Evolutionary conservation across 176 grass and related monocot genomes (phyloP).

Genomic region (Oryza nivara): DNA sequence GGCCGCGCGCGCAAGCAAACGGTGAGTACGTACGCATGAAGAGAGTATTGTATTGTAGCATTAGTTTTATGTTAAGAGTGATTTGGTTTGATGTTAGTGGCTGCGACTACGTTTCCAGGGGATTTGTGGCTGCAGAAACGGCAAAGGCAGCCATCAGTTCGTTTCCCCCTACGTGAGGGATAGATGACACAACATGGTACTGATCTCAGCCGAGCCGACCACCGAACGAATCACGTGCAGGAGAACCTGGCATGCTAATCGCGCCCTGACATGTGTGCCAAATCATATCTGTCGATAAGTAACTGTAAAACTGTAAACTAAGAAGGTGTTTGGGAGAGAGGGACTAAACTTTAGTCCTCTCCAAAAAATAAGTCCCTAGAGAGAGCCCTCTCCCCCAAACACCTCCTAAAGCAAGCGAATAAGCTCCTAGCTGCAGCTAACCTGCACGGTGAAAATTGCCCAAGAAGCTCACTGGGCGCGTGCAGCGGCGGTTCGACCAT

Average conservation of each 20-base stretch:
- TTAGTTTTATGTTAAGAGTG: neutral
- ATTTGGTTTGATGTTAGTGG: neutral
- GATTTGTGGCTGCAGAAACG: neutral
- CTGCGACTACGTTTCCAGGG: neutral
- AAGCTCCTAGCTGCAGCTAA: too few relatives aligned
- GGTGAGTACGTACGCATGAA: neutral
- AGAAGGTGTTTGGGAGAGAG: too few relatives aligned
- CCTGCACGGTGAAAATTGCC: too few relatives aligned
- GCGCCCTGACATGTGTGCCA: neutral
- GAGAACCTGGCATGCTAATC: neutral
- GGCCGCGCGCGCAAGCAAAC: slow-evolving; percentile 20
- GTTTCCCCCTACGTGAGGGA: neutral
- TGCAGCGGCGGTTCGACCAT: neutral
- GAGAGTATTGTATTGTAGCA: too few relatives aligned
- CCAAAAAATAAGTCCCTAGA: too few relatives aligned
- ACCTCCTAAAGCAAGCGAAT: too few relatives aligned
- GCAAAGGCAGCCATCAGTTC: neutral
- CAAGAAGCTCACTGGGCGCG: neutral
- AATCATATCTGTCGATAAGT: neutral
- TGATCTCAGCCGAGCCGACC: slow-evolving; percentile 4
- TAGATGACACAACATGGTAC: slow-evolving; percentile 22
- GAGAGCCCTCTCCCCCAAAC: too few relatives aligned
- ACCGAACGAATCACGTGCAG: slow-evolving; percentile 16
- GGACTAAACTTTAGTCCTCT: too few relatives aligned
- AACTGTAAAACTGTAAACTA: too few relatives aligned